Evolutionary conservation across 2,329 filamentous ascomycete species (phyloP).

Genomic region (Scolecobasidium constrictum): DNA sequence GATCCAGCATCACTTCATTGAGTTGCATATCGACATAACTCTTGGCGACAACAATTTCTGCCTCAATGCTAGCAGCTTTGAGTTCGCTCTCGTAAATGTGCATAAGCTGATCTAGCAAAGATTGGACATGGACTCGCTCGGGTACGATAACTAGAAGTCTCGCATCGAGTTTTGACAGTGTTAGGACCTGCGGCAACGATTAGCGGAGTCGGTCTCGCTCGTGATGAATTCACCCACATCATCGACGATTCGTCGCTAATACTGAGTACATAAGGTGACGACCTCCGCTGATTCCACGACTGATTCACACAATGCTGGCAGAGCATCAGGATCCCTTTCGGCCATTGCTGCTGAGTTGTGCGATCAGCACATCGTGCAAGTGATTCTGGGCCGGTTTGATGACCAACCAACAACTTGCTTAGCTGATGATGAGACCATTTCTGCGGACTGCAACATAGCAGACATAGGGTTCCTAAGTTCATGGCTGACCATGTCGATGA

Average conservation of each 20-base stretch:
- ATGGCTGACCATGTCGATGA: conserved; percentile 8
- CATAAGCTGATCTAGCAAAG: conserved; percentile 16
- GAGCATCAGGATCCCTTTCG: no score
- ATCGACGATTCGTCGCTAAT: conserved; percentile 10
- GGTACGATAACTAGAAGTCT: conserved; percentile 5
- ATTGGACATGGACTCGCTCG: conserved; percentile 15
- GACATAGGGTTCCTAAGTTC: conserved; percentile 36
- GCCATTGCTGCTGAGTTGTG: no score
- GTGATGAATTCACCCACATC: no score
- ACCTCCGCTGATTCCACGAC: conserved; percentile 27
- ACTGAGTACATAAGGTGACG: conserved; percentile 13
- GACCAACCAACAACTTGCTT: no score
- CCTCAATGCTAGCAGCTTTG: conserved; percentile 17
- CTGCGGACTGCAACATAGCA: conserved; percentile 33
- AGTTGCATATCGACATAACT: conserved; percentile 14
- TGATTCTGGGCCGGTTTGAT: no score
- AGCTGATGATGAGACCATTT: conserved; percentile 23
- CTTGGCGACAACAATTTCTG: conserved; percentile 16
- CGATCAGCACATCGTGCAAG: no score
- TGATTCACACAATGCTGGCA: no score
- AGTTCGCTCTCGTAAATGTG: conserved; percentile 25
- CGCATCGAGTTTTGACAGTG: conserved; percentile 10
- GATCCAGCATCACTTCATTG: conserved; percentile 11
- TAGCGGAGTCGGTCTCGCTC: no score
- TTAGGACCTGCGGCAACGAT: no score